These are phyloP conservation scores for Saccharum hybrid DNA, from an alignment of 202 grass and related monocot genomes.

Conservation along the genomic window DNA sequence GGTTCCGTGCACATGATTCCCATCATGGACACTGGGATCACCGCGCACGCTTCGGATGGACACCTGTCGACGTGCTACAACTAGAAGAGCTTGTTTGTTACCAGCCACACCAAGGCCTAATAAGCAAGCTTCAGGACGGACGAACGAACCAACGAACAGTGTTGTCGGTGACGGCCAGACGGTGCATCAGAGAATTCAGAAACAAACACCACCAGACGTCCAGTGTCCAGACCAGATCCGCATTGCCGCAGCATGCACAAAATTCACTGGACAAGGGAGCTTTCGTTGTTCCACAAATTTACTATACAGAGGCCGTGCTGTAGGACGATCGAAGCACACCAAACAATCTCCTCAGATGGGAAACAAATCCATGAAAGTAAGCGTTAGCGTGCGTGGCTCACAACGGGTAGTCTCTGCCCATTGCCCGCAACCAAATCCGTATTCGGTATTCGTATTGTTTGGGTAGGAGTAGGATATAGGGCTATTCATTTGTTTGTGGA, in stretches of 20 bases:
- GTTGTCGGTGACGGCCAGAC: background rate
- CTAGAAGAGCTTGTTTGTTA: background rate
- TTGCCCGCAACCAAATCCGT: no score
- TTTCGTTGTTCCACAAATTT: conserved; percentile 8
- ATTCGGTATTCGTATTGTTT: no score
- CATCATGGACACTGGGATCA: background rate
- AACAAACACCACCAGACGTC: background rate
- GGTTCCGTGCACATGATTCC: conserved; percentile 29
- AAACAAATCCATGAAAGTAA: no score
- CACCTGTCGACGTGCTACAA: background rate
- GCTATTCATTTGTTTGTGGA: no score
- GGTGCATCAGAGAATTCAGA: background rate
- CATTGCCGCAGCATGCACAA: conserved; percentile 2
- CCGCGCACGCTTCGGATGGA: background rate
- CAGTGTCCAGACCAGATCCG: conserved; percentile 15
- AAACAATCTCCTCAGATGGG: no score
- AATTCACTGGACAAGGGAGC: background rate
- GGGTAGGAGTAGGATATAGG: no score
- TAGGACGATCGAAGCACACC: background rate
- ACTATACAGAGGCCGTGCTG: no score
- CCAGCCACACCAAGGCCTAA: background rate
- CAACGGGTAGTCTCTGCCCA: no score
- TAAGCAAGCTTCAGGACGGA: background rate
- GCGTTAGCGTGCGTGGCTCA: no score
- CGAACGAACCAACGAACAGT: background rate